phyloP scores from a whole-genome alignment of 2,329 filamentous ascomycete genomes.

The Trichoderma lentiforme region DNA sequence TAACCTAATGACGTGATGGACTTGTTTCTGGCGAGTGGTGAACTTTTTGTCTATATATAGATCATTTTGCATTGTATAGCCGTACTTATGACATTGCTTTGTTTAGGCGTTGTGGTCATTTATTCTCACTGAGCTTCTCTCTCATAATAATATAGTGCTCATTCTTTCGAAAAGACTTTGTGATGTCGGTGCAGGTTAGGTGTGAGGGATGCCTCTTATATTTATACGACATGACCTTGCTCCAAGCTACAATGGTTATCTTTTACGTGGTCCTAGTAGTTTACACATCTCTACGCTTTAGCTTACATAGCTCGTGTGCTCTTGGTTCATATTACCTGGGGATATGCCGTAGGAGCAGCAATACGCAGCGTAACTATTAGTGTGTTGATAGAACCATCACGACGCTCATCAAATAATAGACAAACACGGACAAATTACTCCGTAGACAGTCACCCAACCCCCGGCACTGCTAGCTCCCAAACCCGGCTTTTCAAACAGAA shows the following conservation, averaged over 20 bases:
- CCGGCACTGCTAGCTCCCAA: neutral
- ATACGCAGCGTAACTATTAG: neutral
- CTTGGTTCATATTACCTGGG: neutral
- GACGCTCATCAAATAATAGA: neutral
- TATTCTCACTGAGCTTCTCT: neutral
- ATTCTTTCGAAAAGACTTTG: neutral
- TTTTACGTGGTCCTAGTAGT: neutral
- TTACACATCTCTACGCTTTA: neutral
- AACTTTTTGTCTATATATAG: conserved; percentile 14
- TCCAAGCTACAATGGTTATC: neutral
- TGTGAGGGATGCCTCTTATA: neutral
- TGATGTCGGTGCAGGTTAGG: neutral
- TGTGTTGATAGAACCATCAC: neutral
- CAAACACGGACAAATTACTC: neutral
- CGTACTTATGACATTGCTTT: conserved; percentile 13
- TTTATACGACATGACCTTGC: too few relatives aligned
- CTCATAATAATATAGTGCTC: neutral
- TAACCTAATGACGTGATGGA: neutral
- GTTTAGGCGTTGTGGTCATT: conserved; percentile 11
- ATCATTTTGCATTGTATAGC: conserved; percentile 20
- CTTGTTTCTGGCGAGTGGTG: conserved; percentile 1
- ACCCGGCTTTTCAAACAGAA: neutral
- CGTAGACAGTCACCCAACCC: neutral
- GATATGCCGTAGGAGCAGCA: neutral
- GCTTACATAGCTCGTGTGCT: neutral